These are phyloP conservation scores for Ceratocystis albifundus DNA, from an alignment of 2,329 filamentous ascomycete genomes.

Conservation along the genomic window DNA sequence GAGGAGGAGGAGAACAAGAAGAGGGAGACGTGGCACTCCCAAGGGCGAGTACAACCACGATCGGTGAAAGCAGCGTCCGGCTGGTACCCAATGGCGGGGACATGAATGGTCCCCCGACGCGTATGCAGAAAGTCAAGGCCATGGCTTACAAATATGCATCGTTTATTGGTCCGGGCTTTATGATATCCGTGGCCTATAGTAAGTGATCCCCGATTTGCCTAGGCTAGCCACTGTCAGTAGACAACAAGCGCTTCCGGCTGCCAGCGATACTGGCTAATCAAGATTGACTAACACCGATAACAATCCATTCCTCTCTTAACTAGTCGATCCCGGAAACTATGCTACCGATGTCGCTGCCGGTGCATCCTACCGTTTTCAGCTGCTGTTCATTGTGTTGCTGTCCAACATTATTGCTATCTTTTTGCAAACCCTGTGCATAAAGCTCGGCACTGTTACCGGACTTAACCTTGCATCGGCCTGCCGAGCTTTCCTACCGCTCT, in stretches of 20 bases:
- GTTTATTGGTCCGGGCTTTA: conserved; percentile 55
- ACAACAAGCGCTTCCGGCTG: background rate
- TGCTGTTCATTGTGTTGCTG: conserved; percentile 57
- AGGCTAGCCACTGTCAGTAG: background rate
- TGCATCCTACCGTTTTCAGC: conserved; percentile 50
- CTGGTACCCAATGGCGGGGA: background rate
- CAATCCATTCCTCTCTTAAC: background rate
- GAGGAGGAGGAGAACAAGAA: background rate
- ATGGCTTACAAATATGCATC: conserved; percentile 15
- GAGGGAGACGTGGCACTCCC: background rate
- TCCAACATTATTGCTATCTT: conserved; percentile 62
- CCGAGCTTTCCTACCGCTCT: conserved; percentile 51
- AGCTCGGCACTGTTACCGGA: conserved; percentile 57
- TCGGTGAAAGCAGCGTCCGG: background rate
- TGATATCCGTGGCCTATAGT: conserved; percentile 50
- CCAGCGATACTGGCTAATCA: background rate
- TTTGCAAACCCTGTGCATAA: conserved; percentile 55
- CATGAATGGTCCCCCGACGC: background rate
- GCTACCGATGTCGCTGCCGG: conserved; percentile 59
- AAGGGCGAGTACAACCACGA: background rate
- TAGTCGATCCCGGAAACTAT: conserved; percentile 55
- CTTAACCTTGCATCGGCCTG: conserved; percentile 56
- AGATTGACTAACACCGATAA: conserved; percentile 1
- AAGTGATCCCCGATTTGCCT: conserved; percentile 26
- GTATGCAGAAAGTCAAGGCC: conserved; percentile 12